Evolutionary conservation across 2,329 filamentous ascomycete genomes (phyloP), one percentile per base, ranked within the genome.

Genomic region (Dactylellina sp.): DNA sequence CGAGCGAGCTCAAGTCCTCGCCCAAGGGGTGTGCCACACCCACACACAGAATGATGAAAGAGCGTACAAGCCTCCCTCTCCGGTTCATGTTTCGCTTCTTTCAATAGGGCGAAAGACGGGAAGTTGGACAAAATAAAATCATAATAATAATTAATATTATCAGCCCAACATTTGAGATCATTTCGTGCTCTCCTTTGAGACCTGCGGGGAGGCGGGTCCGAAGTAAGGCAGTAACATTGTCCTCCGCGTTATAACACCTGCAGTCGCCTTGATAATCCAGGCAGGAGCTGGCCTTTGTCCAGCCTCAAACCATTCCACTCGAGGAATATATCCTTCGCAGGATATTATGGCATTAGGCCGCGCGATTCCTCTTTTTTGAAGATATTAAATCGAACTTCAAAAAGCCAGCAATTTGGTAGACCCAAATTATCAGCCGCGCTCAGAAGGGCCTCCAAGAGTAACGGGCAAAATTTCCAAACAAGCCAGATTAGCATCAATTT

Each of bases 21-120:
- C 28, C 28, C 9, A 32, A 32, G 28, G 44, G 60, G 66, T 35
- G 60, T 72, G 68, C 68, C 68, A 72, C 68, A n/a, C n/a, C n/a
- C n/a, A n/a, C n/a, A n/a, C n/a, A 71, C 66, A 57, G 37, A 52
- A 61, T 53, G 56, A 35, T 72, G 42, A 72, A 55, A 74, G 55
- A 55, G 46, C 49, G 70, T 62, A 60, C 60, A 61, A 65, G 60
- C 60, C 60, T 66, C 55, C 70, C 57, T 71, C 64, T 70, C 47
- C 64, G 62, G 64, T 47, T 66, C 53, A 44, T 60, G 53, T 71
- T 71, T 57, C 60, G 56, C 56, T 71, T 18, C 40, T 40, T 52
- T 40, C 24, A 60, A 72, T 72, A 72, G 49, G 60, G 68, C 68
- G 55, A 72, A 59, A 55, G 53, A 40, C 60, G 60, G 68, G 35